Percentiles rank a stretch among this genome's conserved stretches.
Conservation (phyloP, 1,284 basidiomycete genomes). For the Wallemia hederae region DNA sequence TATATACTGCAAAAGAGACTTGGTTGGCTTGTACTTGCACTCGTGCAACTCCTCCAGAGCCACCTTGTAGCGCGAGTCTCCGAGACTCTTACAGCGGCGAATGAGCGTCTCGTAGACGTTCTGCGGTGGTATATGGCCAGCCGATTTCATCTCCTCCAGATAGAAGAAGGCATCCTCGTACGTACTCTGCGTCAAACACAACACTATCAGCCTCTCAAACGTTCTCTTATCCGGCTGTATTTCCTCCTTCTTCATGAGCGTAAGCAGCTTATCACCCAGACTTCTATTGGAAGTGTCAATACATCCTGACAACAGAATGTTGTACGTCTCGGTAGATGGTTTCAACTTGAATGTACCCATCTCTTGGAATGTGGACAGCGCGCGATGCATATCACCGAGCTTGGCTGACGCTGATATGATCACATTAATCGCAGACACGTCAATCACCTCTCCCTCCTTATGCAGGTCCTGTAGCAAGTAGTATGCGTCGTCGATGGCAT, state of each 20-base stretch:
- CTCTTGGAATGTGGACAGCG: constrained; percentile 41
- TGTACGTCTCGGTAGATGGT: constrained; percentile 36
- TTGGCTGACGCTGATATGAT: constrained; percentile 31
- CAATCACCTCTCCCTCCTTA: constrained; percentile 24
- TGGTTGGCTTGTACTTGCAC: constrained; percentile 19
- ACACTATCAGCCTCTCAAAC: constrained; percentile 33
- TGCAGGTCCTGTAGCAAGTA: constrained; percentile 30
- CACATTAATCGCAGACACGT: constrained; percentile 31
- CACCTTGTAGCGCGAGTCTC: constrained; percentile 32
- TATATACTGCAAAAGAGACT: constrained; percentile 10
- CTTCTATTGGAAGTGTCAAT: constrained; percentile 22
- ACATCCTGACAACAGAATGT: constrained; percentile 36
- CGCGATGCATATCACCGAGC: constrained; percentile 41
- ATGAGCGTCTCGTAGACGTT: constrained; percentile 32
- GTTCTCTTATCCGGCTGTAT: constrained; percentile 28
- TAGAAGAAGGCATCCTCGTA: constrained; percentile 71
- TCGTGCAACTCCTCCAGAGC: constrained; percentile 40
- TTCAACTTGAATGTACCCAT: constrained; percentile 25
- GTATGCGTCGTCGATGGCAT: constrained; percentile 35
- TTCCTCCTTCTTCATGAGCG: constrained; percentile 28
- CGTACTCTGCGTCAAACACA: constrained; percentile 34
- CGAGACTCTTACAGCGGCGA: constrained; percentile 25
- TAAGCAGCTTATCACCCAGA: constrained; percentile 30
- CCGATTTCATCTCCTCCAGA: constrained; percentile 53
- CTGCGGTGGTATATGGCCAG: constrained; percentile 25